A percentile compares a stretch with the other conserved stretches of the same genome.
phyloP scores from a whole-genome alignment of 1,284 basidiomycete species.

The Heliocybe sulcata region DNA sequence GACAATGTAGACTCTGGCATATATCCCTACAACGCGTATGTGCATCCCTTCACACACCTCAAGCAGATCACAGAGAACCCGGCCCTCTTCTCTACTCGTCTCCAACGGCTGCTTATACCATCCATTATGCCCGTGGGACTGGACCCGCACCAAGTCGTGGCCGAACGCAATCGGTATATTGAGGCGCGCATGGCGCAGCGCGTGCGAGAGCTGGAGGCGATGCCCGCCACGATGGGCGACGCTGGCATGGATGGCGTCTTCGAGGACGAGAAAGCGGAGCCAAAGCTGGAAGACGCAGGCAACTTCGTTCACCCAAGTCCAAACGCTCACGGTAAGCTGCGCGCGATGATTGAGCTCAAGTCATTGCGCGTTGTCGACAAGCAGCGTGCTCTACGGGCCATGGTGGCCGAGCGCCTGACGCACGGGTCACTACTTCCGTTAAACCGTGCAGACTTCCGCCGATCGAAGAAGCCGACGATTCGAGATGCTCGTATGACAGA shows the following conservation, averaged over 20 bases:
- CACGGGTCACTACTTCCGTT: slow-evolving; percentile 89
- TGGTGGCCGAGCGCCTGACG: slow-evolving; percentile 82
- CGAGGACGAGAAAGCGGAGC: slow-evolving; percentile 35
- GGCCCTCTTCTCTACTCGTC: slow-evolving; percentile 56
- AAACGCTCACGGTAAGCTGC: slow-evolving; percentile 74
- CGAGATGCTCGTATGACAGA: slow-evolving; percentile 91
- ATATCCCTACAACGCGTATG: slow-evolving; percentile 95
- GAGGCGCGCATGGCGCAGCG: slow-evolving; percentile 88
- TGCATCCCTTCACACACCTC: slow-evolving; percentile 78
- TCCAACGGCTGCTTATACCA: slow-evolving; percentile 81
- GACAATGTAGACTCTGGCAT: slow-evolving; percentile 78
- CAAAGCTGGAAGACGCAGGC: slow-evolving; percentile 26
- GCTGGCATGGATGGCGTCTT: slow-evolving; percentile 59
- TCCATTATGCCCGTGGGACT: slow-evolving; percentile 91
- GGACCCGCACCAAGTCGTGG: slow-evolving; percentile 86
- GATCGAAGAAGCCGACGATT: slow-evolving; percentile 81
- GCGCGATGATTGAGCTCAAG: slow-evolving; percentile 93
- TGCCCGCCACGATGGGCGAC: slow-evolving; percentile 81
- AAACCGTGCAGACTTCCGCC: slow-evolving; percentile 89
- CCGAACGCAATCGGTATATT: slow-evolving; percentile 89
- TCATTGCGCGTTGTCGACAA: slow-evolving; percentile 87
- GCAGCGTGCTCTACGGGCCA: slow-evolving; percentile 81
- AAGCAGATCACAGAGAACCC: slow-evolving; percentile 51
- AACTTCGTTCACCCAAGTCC: slow-evolving; percentile 41
- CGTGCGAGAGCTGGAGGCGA: slow-evolving; percentile 80